A percentile compares a stretch with the other conserved stretches of the same genome.
Evolutionary conservation across 2,329 filamentous ascomycete species (phyloP).

Genomic region (Fusarium sp.): DNA sequence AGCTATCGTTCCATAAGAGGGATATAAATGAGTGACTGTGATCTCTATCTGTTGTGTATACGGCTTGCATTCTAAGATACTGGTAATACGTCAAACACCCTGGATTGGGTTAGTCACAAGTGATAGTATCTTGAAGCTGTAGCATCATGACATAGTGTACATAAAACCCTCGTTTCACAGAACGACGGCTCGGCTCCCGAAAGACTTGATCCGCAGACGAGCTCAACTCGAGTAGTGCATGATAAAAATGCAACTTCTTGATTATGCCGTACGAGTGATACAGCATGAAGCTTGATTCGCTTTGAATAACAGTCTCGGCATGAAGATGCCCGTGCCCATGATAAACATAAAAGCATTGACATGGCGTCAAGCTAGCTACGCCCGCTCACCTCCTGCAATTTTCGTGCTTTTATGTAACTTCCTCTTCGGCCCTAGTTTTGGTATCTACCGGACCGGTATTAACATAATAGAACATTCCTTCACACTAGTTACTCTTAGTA

Average conservation of each 20-base stretch:
- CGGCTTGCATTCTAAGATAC: fast-evolving
- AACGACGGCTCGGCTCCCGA: neutral
- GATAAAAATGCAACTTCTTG: neutral
- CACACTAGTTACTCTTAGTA: neutral
- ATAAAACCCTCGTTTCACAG: neutral
- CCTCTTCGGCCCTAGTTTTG: fast-evolving
- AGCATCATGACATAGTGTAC: neutral
- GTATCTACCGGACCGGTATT: no score
- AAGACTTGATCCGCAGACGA: no score
- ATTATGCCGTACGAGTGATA: neutral
- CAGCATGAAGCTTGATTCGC: neutral
- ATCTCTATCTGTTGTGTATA: neutral
- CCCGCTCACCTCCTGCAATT: neutral
- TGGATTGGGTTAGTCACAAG: neutral
- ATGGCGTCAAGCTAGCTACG: neutral
- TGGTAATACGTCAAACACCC: neutral
- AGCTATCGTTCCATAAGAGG: fast-evolving
- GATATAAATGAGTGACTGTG: neutral
- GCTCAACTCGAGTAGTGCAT: neutral
- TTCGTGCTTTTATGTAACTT: neutral
- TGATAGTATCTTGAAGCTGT: neutral
- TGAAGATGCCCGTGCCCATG: neutral
- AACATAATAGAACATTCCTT: neutral
- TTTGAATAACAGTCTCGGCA: neutral
- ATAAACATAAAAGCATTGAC: neutral